phyloP scores from a whole-genome alignment of 2,329 filamentous ascomycete species.

The Sporothrix globosa region DNA sequence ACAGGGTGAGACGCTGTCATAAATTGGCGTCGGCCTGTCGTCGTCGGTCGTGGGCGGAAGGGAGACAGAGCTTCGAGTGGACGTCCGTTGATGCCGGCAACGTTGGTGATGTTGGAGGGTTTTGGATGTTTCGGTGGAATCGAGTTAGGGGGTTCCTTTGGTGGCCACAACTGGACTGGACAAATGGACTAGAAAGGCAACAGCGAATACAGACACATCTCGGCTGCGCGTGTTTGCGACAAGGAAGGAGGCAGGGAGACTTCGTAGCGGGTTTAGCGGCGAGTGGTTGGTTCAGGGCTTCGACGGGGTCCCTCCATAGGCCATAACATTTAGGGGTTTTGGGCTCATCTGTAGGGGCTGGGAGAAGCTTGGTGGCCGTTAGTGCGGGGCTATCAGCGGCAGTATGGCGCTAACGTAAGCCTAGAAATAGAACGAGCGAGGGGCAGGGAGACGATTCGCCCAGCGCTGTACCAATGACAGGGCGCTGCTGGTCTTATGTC shows the following conservation, averaged over 20 bases:
- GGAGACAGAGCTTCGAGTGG: background rate
- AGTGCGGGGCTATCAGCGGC: constrained; percentile 7
- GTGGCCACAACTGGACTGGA: background rate
- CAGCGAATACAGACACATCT: constrained; percentile 30
- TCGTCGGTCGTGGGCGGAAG: background rate
- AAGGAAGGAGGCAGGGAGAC: constrained; percentile 11
- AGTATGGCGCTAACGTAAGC: constrained; percentile 10
- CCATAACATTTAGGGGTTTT: background rate
- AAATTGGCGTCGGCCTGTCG: background rate
- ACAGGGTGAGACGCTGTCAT: background rate
- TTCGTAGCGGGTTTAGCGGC: background rate
- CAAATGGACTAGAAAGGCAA: constrained; percentile 4
- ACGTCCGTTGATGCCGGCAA: background rate
- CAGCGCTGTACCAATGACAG: constrained; percentile 12
- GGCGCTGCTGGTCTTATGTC: background rate
- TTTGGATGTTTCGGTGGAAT: background rate
- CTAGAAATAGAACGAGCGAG: constrained; percentile 9
- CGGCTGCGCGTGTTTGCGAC: constrained; percentile 29
- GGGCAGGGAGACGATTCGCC: background rate
- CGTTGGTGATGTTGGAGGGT: background rate
- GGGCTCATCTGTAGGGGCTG: background rate
- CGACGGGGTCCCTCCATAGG: background rate
- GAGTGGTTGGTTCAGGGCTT: background rate
- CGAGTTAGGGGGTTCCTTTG: background rate
- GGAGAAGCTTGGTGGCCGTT: background rate